Evolutionary conservation across 306 rosid species (phyloP).

Genomic region (Dicorynia guianensis): DNA sequence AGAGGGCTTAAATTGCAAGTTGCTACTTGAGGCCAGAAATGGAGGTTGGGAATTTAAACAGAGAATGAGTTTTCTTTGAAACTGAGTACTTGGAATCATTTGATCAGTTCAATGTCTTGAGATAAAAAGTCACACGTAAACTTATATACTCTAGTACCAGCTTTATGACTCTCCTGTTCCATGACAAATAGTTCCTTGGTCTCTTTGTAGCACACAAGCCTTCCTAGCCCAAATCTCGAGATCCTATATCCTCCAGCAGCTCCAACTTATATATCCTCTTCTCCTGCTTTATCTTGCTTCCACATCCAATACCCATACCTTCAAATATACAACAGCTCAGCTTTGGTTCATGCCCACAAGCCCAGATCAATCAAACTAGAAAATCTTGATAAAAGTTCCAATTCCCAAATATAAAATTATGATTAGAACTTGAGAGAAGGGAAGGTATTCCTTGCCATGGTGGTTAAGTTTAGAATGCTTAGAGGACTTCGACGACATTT

Average conservation of each 20-base stretch:
- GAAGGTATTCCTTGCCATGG: constrained; percentile 17
- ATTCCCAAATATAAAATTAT: not conserved
- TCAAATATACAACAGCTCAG: no score
- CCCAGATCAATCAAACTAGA: constrained; percentile 1
- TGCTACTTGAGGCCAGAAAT: no score
- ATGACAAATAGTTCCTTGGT: not conserved
- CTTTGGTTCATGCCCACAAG: constrained; percentile 8
- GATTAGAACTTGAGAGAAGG: constrained; percentile 15
- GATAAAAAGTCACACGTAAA: no score
- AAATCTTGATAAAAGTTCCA: not conserved
- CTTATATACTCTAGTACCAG: not conserved
- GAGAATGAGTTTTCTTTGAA: no score
- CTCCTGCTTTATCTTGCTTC: no score
- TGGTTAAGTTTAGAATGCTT: not conserved
- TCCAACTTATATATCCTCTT: no score
- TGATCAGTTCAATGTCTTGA: no score
- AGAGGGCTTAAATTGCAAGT: no score
- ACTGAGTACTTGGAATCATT: no score
- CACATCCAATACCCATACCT: no score
- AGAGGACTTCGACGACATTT: constrained; percentile 1
- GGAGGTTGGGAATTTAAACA: no score
- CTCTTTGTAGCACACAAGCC: not conserved
- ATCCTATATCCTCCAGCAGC: no score
- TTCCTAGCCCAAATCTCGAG: not conserved
- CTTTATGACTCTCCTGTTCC: not conserved